A percentile compares a stretch with the other conserved stretches of the same genome.
These are phyloP conservation scores for Harrya chromipes DNA, from an alignment of 768 basidiomycete species.

Conservation along the genomic window DNA sequence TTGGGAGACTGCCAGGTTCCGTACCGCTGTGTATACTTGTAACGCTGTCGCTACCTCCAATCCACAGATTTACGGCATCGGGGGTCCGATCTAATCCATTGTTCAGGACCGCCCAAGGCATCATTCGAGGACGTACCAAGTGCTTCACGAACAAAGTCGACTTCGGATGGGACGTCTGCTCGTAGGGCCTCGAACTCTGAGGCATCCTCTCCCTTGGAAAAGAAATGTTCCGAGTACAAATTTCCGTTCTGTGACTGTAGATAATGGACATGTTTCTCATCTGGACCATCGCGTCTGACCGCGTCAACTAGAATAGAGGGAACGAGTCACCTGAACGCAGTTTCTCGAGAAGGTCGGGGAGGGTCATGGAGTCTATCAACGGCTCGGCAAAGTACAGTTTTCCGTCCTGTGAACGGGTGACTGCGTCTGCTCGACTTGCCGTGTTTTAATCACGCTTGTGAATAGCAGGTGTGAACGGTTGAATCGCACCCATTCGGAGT, in stretches of 20 bases:
- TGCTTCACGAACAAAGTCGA: constrained; percentile 75
- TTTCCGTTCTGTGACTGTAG: constrained; percentile 95
- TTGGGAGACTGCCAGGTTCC: constrained; percentile 9
- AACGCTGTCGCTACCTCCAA: constrained; percentile 70
- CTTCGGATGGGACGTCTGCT: constrained; percentile 62
- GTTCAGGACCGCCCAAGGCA: not conserved
- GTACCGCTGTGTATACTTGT: constrained; percentile 87
- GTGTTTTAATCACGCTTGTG: constrained; percentile 13
- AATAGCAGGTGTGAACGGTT: not conserved
- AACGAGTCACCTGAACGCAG: constrained; percentile 34
- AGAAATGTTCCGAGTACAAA: constrained; percentile 52
- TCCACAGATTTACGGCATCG: constrained; percentile 94
- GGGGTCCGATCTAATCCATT: constrained; percentile 50
- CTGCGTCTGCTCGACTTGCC: constrained; percentile 71
- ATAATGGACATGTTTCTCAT: constrained; percentile 50
- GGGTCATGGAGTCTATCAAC: constrained; percentile 61
- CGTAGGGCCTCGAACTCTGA: constrained; percentile 66
- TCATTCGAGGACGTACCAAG: constrained; percentile 50
- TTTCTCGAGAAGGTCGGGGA: constrained; percentile 48
- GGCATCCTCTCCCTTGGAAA: constrained; percentile 31
- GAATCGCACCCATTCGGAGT: constrained; percentile 76
- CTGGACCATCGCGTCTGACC: not conserved
- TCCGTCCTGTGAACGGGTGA: constrained; percentile 51
- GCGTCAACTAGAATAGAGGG: not conserved
- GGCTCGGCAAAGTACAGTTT: constrained; percentile 77